Evolutionary conservation across 768 basidiomycete species (phyloP), one percentile per base, ranked within the genome.

Genomic region (Rubroboletus pulcherrimus): DNA sequence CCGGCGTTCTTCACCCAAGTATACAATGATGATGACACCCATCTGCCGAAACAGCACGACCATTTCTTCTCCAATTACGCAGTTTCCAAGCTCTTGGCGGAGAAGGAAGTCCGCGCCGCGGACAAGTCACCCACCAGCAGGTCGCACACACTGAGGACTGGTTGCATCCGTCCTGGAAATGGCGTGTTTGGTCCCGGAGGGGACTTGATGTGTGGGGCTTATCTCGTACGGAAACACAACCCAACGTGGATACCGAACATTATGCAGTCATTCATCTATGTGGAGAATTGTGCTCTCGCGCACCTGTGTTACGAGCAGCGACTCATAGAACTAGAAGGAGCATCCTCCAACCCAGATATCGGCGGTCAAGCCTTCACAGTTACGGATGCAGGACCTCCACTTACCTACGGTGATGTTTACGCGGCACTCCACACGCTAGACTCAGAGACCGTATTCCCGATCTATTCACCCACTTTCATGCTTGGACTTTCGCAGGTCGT

Each of bases 21-120:
- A 4, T 74, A 87, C 55, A 78, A 78, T 51, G 89, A 90, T 63
- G 81, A 85, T 54, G 83, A 88, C 45, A 59, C 53, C 26, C 62
- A 67, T 12, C 59, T 81, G 2, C 85, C 86, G 9, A 79, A 74
- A 62, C 71, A 66, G 5, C 85, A 87, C 60, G 70, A 78, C 14
- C 75, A 85, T 12, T 87, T 84, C 66, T 90, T 89, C 70, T 91
- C 89, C 12, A 91, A 91, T 66, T 91, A 91, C 54, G 87, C 89
- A 0, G 79, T 73, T 24, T 82, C 85, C 39, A 91, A 91, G 66
- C 62, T 73, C 8, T 69, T 73, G 29, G 88, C 81, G 1, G 89
- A 91, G 65, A 59, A 58, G 35, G 63, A 68, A 11, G 80, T 84
- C 12, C 71, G 79, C 51, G 60, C 63, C 60, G 67, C 81, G 68